Base-by-base conservation (phyloP, 108 stramenopile genomes). In the Pseudonitzschia multistriata region DNA sequence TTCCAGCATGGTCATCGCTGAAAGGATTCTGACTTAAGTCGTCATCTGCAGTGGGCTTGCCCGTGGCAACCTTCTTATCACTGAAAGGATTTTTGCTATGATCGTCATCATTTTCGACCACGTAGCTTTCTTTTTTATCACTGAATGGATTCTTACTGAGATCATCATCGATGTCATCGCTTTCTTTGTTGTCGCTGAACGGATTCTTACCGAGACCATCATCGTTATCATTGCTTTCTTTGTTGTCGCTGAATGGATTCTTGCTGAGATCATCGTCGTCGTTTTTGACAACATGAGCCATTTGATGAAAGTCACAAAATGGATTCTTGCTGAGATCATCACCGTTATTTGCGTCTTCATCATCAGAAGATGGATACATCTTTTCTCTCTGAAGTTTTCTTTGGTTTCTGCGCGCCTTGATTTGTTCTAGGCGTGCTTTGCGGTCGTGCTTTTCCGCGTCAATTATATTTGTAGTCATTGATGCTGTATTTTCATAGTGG, bases 131-230 rank as follows among this genome's bases (percentile, higher is more conserved):
- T 45, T 48, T 47, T 0, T 45, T 64, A 28, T 21, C 40, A 22
- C 39, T 64, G 42, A 64, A 64, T 24, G 63, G 63, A 45, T 64
- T 64, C 63, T 45, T 64, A 25, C 42, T 64, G 40, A 13, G 13
- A 45, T 64, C 62, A 3, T 63, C 63, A 29, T 64, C 63, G 0
- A 19, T 14, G 7, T 25, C 39, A 5, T 45, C 7, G 24, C 6
- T 36, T 3, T 13, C 17, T 8, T 59, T 19, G 17, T 59, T 59
- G 34, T 59, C 57, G 34, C 31, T 59, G 33, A 35, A 59, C n/a
- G 57, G 57, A 59, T 59, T 59, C 17, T 33, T 30, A 33, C 57
- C 19, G 19, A 33, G 33, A n/a, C 35, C 57, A 30, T 59, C 33
- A 5, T 35, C 4, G 57, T 21, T 13, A 33, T 33, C 29, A 19